Base-by-base conservation (phyloP, 306 rosid genomes). In the Prunus mira region DNA sequence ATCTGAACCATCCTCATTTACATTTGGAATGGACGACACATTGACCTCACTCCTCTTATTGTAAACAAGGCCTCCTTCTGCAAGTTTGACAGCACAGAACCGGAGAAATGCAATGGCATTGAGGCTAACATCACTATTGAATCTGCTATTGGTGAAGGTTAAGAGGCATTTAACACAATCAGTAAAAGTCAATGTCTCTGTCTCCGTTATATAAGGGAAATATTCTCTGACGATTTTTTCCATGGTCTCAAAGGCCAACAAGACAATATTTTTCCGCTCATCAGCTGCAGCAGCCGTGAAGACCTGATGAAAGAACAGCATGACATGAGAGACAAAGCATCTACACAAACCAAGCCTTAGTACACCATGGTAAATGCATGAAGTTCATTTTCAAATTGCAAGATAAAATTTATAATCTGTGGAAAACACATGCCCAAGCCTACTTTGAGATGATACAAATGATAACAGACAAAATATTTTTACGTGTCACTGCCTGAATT, bases 61-160 rank as follows among this genome's bases (percentile, higher is more conserved):
- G 90, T 84, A 85, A 79, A 91, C 93, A 78, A 96, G 97, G 72
- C 93, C 99, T 74, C 98, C 99, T 61, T 96, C 99, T 60, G 99
- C 98, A 79, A 96, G 99, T 86, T 93, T 96, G 84, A 92, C 91
- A 24, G 99, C 98, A 82, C 99, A 96, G 80, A 89, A 92, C 61
- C 99, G 99, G 71, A 96, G 96, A 87, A 96, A 96, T 19, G 99
- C 99, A 82, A 96, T 96, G 76, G 99, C 99, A 83, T 96, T 96
- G 89, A 96, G 93, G 91, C 99, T 96, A 82, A 96, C 93, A 78
- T 96, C 99, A 82, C 97, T 96, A 67, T 91, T 96, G 84, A 96
- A 96, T 81, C 96, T 88, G 87, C 98, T 96, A 80, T 88, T 92
- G 5, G 98, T 96, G 89, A 96, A 96, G 78, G 99, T 87, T 78